Conservation (phyloP, 805 yeast genomes). For the Saccharomyces paradoxus region DNA sequence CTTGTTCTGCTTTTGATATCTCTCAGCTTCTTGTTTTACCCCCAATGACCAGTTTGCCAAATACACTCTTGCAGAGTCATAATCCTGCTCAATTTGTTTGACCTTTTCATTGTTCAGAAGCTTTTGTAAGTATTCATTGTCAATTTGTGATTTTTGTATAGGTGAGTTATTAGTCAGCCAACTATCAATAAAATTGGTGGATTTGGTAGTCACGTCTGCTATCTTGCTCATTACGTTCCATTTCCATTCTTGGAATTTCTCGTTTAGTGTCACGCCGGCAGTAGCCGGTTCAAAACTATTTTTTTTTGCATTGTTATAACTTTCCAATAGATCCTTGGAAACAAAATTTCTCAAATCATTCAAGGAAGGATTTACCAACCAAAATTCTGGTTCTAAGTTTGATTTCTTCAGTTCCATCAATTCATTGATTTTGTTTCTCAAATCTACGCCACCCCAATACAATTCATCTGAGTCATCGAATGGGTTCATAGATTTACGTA, state of each 20-base stretch:
- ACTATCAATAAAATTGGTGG: constrained; percentile 19
- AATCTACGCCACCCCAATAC: constrained; percentile 90
- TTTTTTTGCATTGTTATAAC: neutral
- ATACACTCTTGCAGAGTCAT: constrained; percentile 85
- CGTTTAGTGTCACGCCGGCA: neutral
- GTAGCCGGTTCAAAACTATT: neutral
- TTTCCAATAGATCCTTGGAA: constrained; percentile 7
- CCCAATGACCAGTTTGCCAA: constrained; percentile 95
- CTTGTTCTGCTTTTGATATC: constrained; percentile 37
- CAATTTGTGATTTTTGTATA: constrained; percentile 4
- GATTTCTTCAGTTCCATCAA: constrained; percentile 60
- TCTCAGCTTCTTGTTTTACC: constrained; percentile 84
- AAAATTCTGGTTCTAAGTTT: constrained; percentile 61
- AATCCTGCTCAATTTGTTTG: constrained; percentile 68
- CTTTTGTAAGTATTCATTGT: constrained; percentile 35
- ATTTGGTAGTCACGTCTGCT: constrained; percentile 58
- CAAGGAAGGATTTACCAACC: constrained; percentile 67
- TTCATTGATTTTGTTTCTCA: constrained; percentile 46
- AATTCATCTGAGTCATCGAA: constrained; percentile 49
- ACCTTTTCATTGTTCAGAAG: constrained; percentile 74
- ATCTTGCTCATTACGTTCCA: constrained; percentile 83
- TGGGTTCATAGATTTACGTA: constrained; percentile 64
- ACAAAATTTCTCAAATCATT: constrained; percentile 35
- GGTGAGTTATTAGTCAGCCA: constrained; percentile 12
- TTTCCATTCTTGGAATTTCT: constrained; percentile 29